Conservation (phyloP, 441 rosid genomes). For the Brassica hybrid region DNA sequence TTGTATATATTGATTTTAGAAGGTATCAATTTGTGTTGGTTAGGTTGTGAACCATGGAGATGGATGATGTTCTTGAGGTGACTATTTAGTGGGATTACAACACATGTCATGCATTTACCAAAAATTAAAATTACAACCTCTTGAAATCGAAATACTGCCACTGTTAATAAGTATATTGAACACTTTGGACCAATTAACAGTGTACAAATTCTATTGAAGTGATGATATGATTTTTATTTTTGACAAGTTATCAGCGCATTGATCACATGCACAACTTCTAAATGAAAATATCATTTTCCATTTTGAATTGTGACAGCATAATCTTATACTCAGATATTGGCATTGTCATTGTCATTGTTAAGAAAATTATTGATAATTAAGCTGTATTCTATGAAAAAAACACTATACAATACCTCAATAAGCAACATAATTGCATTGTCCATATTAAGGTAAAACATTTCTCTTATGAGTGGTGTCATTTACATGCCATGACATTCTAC, state of each 20-base stretch:
- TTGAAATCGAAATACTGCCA: not conserved
- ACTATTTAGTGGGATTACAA: not conserved
- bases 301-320: not conserved
- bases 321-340: not conserved
- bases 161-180: not conserved
- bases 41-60: not conserved
- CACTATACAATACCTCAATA: not conserved
- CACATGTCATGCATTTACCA: not conserved
- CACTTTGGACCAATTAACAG: not conserved
- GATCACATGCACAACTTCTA: not conserved
- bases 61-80: not conserved
- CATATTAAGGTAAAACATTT: not conserved
- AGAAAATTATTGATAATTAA: not conserved
- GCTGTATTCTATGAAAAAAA: not conserved
- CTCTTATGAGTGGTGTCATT: not conserved
- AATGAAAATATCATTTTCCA: not conserved
- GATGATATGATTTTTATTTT: not conserved
- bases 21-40: not conserved
- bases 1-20: not conserved
- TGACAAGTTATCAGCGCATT: not conserved
- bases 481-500: not conserved
- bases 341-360: not conserved
- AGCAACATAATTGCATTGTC: not conserved
- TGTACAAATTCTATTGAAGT: not conserved
- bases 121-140: not conserved